Base-by-base conservation (phyloP, 2,329 filamentous ascomycete species). In the Penicillium sp. region DNA sequence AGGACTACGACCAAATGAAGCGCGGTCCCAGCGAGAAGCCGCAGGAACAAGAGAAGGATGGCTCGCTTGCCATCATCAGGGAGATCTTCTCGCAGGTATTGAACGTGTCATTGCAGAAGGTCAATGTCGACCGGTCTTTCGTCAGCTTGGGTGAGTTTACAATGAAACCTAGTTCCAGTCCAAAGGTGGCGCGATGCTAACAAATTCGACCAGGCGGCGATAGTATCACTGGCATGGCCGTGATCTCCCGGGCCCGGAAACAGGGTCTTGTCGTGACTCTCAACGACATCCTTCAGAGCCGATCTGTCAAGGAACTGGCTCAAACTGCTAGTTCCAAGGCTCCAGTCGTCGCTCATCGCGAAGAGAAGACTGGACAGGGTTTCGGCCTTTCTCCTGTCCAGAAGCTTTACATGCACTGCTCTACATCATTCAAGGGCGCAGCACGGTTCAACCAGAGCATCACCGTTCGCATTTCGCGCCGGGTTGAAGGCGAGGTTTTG, bases 181-280 rank as follows among this genome's bases (percentile, higher is more conserved):
- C 2, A 10, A 39, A 28, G 31, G 7, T 4, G 10, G 28, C 21
- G 16, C 15, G 7, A 30, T 35, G 29, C 42, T 54, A 38, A 57
- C 34, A 7, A 31, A 13, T 23, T 30, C 20, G 30, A 36, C 34
- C 30, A 62, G 64, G 64, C 14, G 65, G 65, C 4, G 64, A 69
- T 41, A 68, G 65, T 31, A 65, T 69, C 20, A 60, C 58, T 21
- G 65, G 64, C 31, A 68, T 68, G 63, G 57, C 61, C 7, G 56
- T 67, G 15, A 58, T 67, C 18, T 63, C 63, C 13, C 53, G 57
- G n/a, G 58, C 63, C n/a, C 60, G 63, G 15, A 64, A 61, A 26
- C 57, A 60, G 16, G 62, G 60, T 3, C 48, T 67, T 4, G 45
- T 48, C n/a, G 29, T 67, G 9, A 58, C 60, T 6, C 52, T 67